Conservation (phyloP, 2,329 filamentous ascomycete genomes). For the Paecilomyces niveus region DNA sequence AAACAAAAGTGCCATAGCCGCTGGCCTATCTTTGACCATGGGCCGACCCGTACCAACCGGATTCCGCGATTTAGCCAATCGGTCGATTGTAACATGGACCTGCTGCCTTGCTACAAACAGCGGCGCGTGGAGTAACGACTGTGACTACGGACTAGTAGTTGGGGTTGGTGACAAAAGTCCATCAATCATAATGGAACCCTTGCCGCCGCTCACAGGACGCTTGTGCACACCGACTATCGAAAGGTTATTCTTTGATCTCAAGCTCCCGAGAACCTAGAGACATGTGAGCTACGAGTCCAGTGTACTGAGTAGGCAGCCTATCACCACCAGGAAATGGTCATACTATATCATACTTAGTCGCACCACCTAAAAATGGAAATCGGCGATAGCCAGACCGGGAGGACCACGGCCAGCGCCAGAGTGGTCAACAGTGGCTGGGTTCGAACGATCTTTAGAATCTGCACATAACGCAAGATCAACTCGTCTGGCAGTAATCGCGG, state of each 20-base stretch:
- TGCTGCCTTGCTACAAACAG: background rate
- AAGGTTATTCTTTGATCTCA: background rate
- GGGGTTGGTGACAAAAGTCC: background rate
- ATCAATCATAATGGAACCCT: background rate
- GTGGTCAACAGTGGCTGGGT: background rate
- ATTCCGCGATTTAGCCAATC: background rate
- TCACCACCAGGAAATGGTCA: background rate
- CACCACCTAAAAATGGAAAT: background rate
- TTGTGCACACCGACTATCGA: background rate
- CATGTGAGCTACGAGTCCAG: background rate
- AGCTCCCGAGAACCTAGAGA: background rate
- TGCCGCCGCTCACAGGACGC: background rate
- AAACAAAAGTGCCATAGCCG: background rate
- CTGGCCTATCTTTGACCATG: background rate
- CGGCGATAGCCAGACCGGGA: background rate
- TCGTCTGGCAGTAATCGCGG: background rate
- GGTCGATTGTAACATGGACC: background rate
- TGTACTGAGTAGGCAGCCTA: background rate
- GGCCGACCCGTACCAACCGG: background rate
- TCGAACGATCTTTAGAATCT: background rate
- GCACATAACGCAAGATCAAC: background rate
- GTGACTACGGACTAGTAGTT: background rate
- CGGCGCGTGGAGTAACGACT: background rate
- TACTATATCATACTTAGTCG: background rate
- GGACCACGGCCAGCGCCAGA: background rate